These are phyloP conservation scores for Poa pratensis DNA, from an alignment of 176 grass and related monocot species.

Conservation along the genomic window DNA sequence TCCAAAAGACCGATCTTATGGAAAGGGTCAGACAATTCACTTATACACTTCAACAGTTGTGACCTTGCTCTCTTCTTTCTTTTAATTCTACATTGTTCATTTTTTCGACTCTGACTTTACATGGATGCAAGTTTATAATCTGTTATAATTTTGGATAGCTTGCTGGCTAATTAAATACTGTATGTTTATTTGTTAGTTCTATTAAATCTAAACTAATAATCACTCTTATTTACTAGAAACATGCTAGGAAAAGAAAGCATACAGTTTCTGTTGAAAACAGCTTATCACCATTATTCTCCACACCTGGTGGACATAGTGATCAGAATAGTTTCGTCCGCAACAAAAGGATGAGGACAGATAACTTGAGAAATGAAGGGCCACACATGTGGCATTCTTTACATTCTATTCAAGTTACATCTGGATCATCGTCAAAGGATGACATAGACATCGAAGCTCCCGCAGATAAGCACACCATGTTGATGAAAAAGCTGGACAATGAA, in stretches of 20 bases:
- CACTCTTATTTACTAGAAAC: slow-evolving; percentile 20
- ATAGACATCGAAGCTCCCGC: slow-evolving; percentile 2
- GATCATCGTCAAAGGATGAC: background rate
- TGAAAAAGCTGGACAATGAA: background rate
- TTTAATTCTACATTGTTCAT: background rate
- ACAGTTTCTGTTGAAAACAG: slow-evolving; percentile 2
- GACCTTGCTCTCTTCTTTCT: background rate
- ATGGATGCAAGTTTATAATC: slow-evolving; percentile 30
- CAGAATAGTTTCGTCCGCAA: slow-evolving; percentile 1
- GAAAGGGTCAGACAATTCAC: no score
- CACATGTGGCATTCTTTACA: background rate
- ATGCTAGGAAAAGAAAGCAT: slow-evolving; percentile 14
- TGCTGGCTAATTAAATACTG: background rate
- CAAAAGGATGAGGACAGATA: slow-evolving; percentile 13
- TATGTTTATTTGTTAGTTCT: background rate
- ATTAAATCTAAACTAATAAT: slow-evolving; percentile 21
- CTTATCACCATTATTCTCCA: background rate
- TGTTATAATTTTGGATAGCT: background rate
- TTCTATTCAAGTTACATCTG: background rate
- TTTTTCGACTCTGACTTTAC: background rate
- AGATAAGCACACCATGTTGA: background rate
- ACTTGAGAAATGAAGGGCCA: background rate
- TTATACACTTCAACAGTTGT: no score
- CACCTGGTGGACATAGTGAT: slow-evolving; percentile 6
- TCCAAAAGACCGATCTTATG: no score